A percentile compares a stretch with the other conserved stretches of the same genome.
Evolutionary conservation across 164 flowering plant genomes (phyloP).

Genomic region (Nymphaea colorata): DNA sequence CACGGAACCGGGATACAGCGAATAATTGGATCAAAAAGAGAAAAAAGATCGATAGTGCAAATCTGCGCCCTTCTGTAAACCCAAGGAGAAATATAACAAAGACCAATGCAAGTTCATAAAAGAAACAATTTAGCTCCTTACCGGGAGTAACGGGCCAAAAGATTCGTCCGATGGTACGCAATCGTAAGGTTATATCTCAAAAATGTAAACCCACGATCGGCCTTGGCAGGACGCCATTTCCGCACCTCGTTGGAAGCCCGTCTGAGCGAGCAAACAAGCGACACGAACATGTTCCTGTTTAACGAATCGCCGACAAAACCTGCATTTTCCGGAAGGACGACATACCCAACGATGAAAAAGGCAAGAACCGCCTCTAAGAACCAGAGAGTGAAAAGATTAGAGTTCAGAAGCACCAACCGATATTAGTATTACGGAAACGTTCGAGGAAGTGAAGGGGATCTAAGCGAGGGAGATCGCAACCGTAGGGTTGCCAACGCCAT

Average conservation of each 20-base stretch:
- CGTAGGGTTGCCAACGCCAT: constrained; percentile 78
- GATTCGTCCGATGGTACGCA: constrained; percentile 92
- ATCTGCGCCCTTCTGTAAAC: no score
- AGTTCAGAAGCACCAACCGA: constrained; percentile 35
- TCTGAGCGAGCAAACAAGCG: constrained; percentile 73
- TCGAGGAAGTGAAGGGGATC: constrained; percentile 61
- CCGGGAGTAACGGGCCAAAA: constrained; percentile 95
- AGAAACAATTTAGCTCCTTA: constrained; percentile 23
- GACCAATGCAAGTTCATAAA: no score
- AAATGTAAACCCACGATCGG: constrained; percentile 95
- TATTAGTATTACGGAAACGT: constrained; percentile 41
- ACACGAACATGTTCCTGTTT: constrained; percentile 94
- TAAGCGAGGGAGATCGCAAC: constrained; percentile 53
- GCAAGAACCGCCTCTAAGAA: background rate
- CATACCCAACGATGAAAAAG: background rate
- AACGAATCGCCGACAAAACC: constrained; percentile 97
- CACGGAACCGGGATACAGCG: no score
- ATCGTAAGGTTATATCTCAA: constrained; percentile 70
- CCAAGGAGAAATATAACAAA: no score
- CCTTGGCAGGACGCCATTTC: constrained; percentile 93
- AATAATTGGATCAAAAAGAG: no score
- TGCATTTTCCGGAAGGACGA: constrained; percentile 37
- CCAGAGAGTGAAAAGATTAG: background rate
- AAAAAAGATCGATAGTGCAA: no score
- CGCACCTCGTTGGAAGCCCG: constrained; percentile 52